Evolutionary conservation across 768 basidiomycete genomes (phyloP).

Genomic region (Suillus discolor): DNA sequence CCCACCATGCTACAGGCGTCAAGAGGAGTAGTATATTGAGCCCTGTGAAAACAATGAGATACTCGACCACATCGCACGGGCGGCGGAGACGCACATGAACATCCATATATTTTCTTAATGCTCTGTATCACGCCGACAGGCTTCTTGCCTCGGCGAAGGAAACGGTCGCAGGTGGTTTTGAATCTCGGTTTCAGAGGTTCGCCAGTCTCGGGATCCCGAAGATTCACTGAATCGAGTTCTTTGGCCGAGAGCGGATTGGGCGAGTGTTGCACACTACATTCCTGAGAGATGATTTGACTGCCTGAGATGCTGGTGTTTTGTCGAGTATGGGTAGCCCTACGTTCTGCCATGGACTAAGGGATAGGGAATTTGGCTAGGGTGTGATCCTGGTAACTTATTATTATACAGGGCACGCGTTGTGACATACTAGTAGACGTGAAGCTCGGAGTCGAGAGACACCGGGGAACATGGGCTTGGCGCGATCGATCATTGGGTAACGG

Average conservation of each 20-base stretch:
- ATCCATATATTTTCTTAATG: slow-evolving; percentile 46
- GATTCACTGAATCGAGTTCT: not conserved
- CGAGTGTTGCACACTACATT: not conserved
- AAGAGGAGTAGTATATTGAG: slow-evolving; percentile 59
- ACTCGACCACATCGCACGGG: not conserved
- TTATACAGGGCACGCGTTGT: not conserved
- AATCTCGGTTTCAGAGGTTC: not conserved
- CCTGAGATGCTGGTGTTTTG: not conserved
- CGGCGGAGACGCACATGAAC: slow-evolving; percentile 49
- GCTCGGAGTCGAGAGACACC: not conserved
- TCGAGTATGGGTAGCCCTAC: not conserved
- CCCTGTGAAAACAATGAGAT: slow-evolving; percentile 38
- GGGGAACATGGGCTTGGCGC: slow-evolving; percentile 5
- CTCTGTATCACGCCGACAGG: slow-evolving; percentile 47
- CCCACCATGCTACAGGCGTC: slow-evolving; percentile 63
- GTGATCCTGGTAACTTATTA: not conserved
- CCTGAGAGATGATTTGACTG: not conserved
- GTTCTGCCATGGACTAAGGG: slow-evolving; percentile 8
- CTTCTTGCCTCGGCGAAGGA: slow-evolving; percentile 38
- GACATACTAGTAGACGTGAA: too few relatives aligned
- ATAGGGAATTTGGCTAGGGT: too few relatives aligned
- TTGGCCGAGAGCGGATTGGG: not conserved
- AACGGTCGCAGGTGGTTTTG: slow-evolving; percentile 13
- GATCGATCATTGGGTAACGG: not conserved
- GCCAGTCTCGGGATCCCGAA: not conserved